A percentile compares a stretch with the other conserved stretches of the same genome.
phyloP scores from a whole-genome alignment of 2,329 filamentous ascomycete genomes.

The Penicillium sp. region DNA sequence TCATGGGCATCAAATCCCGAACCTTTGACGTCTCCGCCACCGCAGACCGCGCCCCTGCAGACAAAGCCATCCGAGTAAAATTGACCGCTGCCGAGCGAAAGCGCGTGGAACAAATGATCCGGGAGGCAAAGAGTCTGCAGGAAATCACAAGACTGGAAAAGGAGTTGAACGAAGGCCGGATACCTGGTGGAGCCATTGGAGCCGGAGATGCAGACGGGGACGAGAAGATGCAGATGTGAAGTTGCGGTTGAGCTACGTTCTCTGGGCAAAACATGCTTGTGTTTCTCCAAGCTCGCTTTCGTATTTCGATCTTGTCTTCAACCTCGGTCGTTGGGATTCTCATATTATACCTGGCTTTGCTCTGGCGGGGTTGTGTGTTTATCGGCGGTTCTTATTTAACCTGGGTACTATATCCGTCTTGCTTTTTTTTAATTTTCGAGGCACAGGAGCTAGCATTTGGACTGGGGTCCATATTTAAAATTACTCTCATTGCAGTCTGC shows the following conservation, averaged over 20 bases:
- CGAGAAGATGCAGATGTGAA: slow-evolving; percentile 40
- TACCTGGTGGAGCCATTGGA: slow-evolving; percentile 63
- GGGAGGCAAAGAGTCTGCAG: slow-evolving; percentile 80
- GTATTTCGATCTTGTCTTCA: slow-evolving; percentile 3
- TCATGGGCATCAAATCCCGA: slow-evolving; percentile 79
- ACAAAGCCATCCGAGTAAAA: slow-evolving; percentile 73
- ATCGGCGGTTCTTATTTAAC: slow-evolving; percentile 7
- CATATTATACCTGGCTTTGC: slow-evolving; percentile 14
- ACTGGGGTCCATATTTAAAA: slow-evolving; percentile 12
- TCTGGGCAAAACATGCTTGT: slow-evolving; percentile 14
- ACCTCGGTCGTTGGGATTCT: slow-evolving; percentile 11
- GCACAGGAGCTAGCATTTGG: slow-evolving; percentile 15
- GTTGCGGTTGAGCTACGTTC: neutral
- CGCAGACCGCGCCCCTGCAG: slow-evolving; percentile 41
- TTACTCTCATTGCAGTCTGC: neutral
- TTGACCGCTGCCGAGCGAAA: slow-evolving; percentile 86
- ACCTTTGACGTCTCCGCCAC: slow-evolving; percentile 59
- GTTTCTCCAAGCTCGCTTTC: slow-evolving; percentile 10
- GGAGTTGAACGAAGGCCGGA: slow-evolving; percentile 81
- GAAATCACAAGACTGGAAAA: slow-evolving; percentile 91
- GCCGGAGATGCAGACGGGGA: slow-evolving; percentile 35
- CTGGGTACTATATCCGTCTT: slow-evolving; percentile 9
- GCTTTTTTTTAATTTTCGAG: slow-evolving; percentile 1
- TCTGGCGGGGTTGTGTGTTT: slow-evolving; percentile 13
- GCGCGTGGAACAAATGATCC: slow-evolving; percentile 80